These are phyloP conservation scores for Trametes sp. DNA, from an alignment of 1,284 basidiomycete genomes.

Conservation along the genomic window DNA sequence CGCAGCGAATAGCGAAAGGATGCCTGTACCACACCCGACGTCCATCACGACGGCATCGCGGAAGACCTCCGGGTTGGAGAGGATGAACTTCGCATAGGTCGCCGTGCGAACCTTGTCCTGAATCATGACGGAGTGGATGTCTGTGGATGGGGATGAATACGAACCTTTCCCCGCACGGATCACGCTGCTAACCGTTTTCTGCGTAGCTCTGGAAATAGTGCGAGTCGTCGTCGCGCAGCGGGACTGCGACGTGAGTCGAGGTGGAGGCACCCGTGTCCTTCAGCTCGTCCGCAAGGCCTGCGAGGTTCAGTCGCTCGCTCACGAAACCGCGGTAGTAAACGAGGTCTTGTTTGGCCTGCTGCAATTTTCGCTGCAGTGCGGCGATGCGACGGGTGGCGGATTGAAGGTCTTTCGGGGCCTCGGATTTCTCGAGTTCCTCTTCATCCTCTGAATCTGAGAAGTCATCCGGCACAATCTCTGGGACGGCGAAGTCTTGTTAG, in stretches of 20 bases:
- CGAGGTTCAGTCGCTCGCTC: slow-evolving; percentile 55
- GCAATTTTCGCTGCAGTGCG: slow-evolving; percentile 60
- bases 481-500: background rate
- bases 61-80: slow-evolving; percentile 87
- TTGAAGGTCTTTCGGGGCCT: slow-evolving; percentile 40
- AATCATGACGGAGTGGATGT: slow-evolving; percentile 83
- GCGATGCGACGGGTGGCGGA: slow-evolving; percentile 55
- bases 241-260: slow-evolving; percentile 35
- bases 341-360: slow-evolving; percentile 59
- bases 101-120: slow-evolving; percentile 93
- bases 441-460: slow-evolving; percentile 80
- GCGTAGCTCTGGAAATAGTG: slow-evolving; percentile 96
- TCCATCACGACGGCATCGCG: slow-evolving; percentile 90
- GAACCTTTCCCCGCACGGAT: background rate
- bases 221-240: slow-evolving; percentile 81
- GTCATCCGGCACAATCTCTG: slow-evolving; percentile 69
- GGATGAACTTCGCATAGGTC: slow-evolving; percentile 91
- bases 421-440: slow-evolving; percentile 26
- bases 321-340: slow-evolving; percentile 67
- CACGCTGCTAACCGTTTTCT: slow-evolving; percentile 75
- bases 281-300: slow-evolving; percentile 51
- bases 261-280: slow-evolving; percentile 45
- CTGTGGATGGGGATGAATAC: slow-evolving; percentile 44
- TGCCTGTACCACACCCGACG: slow-evolving; percentile 95
- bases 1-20: slow-evolving; percentile 93